phyloP scores from a whole-genome alignment of 2,329 filamentous ascomycete genomes.

The Pseudocercospora crystallina region DNA sequence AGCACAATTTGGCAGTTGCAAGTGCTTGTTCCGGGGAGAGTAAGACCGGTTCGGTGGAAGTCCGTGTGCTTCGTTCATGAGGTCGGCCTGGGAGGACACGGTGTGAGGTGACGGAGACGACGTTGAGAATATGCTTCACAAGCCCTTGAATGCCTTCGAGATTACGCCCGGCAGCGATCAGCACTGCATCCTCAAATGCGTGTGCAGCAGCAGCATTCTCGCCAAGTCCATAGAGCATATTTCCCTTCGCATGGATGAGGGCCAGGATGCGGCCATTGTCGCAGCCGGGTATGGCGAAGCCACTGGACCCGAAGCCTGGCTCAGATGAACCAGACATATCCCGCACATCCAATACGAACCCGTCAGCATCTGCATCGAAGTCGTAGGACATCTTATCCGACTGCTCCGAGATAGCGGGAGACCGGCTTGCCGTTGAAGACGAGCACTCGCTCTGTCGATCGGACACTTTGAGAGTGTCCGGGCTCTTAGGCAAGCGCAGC shows the following conservation, averaged over 20 bases:
- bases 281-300: slow-evolving; percentile 77
- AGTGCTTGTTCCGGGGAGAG: slow-evolving; percentile 81
- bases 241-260: slow-evolving; percentile 97
- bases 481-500: slow-evolving; percentile 54
- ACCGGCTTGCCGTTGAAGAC: slow-evolving; percentile 53
- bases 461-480: slow-evolving; percentile 48
- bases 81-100: slow-evolving; percentile 25
- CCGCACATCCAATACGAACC: slow-evolving; percentile 38
- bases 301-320: slow-evolving; percentile 71
- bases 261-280: slow-evolving; percentile 93
- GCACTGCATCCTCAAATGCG: slow-evolving; percentile 91
- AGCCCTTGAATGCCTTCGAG: slow-evolving; percentile 72
- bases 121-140: slow-evolving; percentile 73
- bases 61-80: slow-evolving; percentile 22
- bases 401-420: slow-evolving; percentile 54
- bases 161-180: slow-evolving; percentile 76
- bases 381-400: slow-evolving; percentile 61
- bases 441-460: slow-evolving; percentile 62
- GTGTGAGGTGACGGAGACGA: slow-evolving; percentile 51
- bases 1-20: slow-evolving; percentile 79
- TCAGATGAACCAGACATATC: slow-evolving; percentile 44
- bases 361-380: slow-evolving; percentile 48
- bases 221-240: slow-evolving; percentile 89
- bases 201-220: slow-evolving; percentile 77
- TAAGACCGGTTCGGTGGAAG: slow-evolving; percentile 65